phyloP scores from a whole-genome alignment of 345 rosid genomes.

The Iberis pinnata region DNA sequence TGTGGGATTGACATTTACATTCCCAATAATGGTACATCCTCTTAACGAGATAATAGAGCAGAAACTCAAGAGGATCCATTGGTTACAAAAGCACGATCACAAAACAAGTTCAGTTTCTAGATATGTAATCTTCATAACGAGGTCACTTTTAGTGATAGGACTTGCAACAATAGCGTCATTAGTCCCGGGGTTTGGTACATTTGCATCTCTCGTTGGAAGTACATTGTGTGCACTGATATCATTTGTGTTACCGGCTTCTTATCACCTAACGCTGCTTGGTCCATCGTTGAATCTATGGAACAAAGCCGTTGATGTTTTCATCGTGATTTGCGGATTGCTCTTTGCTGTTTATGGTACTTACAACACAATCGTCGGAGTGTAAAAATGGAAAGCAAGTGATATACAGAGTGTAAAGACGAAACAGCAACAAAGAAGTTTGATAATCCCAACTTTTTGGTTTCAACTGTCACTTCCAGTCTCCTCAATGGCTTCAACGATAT shows the following conservation, averaged over 20 bases:
- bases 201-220: conserved; percentile 74
- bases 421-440: neutral
- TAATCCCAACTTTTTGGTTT: neutral
- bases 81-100: conserved; percentile 35
- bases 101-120: conserved; percentile 33
- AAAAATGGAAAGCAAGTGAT: neutral
- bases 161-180: conserved; percentile 57
- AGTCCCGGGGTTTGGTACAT: conserved; percentile 70
- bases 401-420: neutral
- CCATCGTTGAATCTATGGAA: conserved; percentile 51
- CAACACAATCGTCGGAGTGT: conserved; percentile 45
- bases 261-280: conserved; percentile 66
- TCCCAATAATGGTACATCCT: conserved; percentile 86
- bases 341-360: conserved; percentile 73
- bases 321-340: conserved; percentile 54
- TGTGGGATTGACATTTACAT: conserved; percentile 72
- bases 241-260: conserved; percentile 72
- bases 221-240: conserved; percentile 70
- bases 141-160: conserved; percentile 48
- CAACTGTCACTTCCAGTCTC: too few species aligned
- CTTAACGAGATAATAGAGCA: conserved; percentile 76
- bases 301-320: conserved; percentile 49
- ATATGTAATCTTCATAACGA: conserved; percentile 32
- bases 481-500: too few species aligned
- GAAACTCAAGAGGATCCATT: conserved; percentile 41